Conservation (phyloP, 768 basidiomycete genomes). For the Boletus tylopilopsis region DNA sequence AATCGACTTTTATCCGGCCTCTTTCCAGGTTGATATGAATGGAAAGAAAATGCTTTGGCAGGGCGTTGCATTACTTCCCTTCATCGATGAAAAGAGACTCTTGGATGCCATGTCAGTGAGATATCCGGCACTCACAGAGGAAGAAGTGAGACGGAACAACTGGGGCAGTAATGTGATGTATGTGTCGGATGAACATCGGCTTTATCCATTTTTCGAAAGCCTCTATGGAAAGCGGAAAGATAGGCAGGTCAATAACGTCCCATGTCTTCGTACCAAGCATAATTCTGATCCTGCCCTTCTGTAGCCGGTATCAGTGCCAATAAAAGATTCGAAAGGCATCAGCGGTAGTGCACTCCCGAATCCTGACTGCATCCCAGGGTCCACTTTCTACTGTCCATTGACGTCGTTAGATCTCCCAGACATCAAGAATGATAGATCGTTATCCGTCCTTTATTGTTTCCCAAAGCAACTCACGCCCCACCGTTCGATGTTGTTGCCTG, state of each 20-base stretch:
- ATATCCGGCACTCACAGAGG: constrained; percentile 67
- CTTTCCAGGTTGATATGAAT: constrained; percentile 98
- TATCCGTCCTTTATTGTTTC: constrained; percentile 87
- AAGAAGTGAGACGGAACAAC: constrained; percentile 78
- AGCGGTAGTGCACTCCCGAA: constrained; percentile 79
- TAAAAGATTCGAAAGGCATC: constrained; percentile 69
- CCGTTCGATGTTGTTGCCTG: constrained; percentile 76
- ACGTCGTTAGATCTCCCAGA: constrained; percentile 59
- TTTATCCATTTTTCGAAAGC: constrained; percentile 85
- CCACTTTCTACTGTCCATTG: constrained; percentile 82
- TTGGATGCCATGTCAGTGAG: constrained; percentile 75
- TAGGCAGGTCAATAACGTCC: constrained; percentile 51
- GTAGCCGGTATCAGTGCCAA: constrained; percentile 74
- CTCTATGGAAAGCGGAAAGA: constrained; percentile 89
- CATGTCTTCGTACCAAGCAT: background rate
- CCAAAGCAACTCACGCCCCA: constrained; percentile 86
- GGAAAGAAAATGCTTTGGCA: constrained; percentile 99
- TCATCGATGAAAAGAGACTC: constrained; percentile 84
- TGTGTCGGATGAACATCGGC: constrained; percentile 75
- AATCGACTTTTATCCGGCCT: constrained; percentile 89
- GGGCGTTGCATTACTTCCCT: constrained; percentile 93
- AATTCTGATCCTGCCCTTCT: constrained; percentile 16
- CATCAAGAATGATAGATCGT: constrained; percentile 80
- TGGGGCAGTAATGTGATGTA: constrained; percentile 85
- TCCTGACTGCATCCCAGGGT: constrained; percentile 86